These are phyloP conservation scores for Backusella psychrophila DNA, from an alignment of 192 early-diverging fungal species.

Conservation along the genomic window DNA sequence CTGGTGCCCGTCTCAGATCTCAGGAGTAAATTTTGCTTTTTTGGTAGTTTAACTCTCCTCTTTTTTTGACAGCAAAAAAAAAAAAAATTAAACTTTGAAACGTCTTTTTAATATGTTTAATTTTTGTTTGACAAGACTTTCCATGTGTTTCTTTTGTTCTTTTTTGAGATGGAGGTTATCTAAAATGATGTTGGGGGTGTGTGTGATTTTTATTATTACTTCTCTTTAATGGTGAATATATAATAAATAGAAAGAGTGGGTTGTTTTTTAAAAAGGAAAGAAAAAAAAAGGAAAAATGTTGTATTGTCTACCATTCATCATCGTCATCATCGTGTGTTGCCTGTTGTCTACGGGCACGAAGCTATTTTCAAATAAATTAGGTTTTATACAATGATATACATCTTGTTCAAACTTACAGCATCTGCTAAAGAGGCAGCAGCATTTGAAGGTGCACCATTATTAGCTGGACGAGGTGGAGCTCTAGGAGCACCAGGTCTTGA, in stretches of 20 bases:
- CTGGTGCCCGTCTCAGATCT: slow-evolving; percentile 77
- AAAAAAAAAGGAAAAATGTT: not conserved
- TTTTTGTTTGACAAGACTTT: not conserved
- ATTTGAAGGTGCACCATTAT: slow-evolving; percentile 14
- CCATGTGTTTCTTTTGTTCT: not conserved
- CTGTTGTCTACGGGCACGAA: slow-evolving; percentile 21
- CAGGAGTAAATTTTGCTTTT: slow-evolving; percentile 59
- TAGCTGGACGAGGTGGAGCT: slow-evolving; percentile 34
- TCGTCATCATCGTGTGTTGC: slow-evolving; percentile 18
- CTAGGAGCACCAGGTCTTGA: slow-evolving; percentile 27
- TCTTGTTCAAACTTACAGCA: slow-evolving; percentile 31
- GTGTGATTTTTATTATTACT: not conserved
- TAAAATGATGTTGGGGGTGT: not conserved
- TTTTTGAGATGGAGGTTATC: not conserved
- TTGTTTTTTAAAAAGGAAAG: not conserved
- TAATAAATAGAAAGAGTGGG: not conserved
- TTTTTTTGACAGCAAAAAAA: not conserved
- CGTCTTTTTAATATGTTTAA: not conserved
- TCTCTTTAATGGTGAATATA: not conserved
- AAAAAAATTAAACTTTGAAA: slow-evolving; percentile 1
- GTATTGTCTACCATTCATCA: slow-evolving; percentile 24
- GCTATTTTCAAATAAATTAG: slow-evolving; percentile 3
- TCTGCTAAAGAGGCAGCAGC: slow-evolving; percentile 39
- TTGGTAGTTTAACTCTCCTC: not conserved
- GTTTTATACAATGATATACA: not conserved